Evolutionary conservation across 768 basidiomycete genomes (phyloP), one percentile per base, ranked within the genome.

Genomic region (Russula dissimulans): DNA sequence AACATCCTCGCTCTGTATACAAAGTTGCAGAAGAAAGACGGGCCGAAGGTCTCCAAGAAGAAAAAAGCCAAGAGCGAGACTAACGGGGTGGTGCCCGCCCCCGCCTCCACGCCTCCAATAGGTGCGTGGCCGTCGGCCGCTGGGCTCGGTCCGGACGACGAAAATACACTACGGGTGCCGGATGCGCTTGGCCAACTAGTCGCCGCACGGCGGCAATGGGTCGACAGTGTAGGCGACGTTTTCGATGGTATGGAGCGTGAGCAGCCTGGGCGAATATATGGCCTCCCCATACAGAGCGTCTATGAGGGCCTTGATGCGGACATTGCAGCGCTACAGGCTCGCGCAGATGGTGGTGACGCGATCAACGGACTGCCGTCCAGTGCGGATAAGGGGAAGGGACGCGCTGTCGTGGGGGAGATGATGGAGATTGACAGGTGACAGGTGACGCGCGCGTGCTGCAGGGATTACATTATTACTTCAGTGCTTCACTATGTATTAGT

Each of bases 21-120:
- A 54, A 92, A 89, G 71, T 78, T 94, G 49, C 87, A 91, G 76
- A 87, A 89, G 76, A 91, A 88, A 71, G 86, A 88, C 56, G 79
- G 73, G 4, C 84, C 85, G 12, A 92, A 91, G 72, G 73, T 81
- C 15, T 69, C 71, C 56, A 82, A 81, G 71, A 89, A 88, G 80
- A 89, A 87, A 75, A 91, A 89, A 76, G n/a, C 50, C 59, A 66
- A 66, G 41, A 77, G 64, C 61, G 70, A 50, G 58, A 65, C 51
- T 63, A 71, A 57, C 54, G 70, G 55, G 67, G 65, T 36, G 67
- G 69, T 32, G 70, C 61, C 57, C 6, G 56, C 18, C 43, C 43
- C 22, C 58, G 56, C 47, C 49, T 60, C 52, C 5, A 17, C 55
- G 0, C 45, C 65, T 15, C 39, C 72, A 4, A 76, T 82, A 6